Conservation (phyloP, 2,329 filamentous ascomycete genomes). For the Pseudogymnoascus sp. region DNA sequence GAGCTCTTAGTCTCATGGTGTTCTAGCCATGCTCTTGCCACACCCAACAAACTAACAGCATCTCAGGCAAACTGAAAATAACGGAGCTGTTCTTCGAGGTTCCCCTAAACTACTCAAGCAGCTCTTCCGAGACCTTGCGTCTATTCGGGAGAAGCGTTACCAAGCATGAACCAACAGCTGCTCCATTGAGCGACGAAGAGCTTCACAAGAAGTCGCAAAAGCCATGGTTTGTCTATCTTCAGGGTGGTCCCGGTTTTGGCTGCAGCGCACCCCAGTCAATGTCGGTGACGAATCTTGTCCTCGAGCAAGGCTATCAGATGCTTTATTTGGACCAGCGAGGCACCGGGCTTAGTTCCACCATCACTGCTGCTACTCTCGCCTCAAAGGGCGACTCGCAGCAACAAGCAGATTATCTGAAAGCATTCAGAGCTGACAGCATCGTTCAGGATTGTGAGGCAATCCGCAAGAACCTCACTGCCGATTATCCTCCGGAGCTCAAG, state of each 20-base stretch:
- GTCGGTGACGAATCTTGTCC: constrained; percentile 58
- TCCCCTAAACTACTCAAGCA: constrained; percentile 66
- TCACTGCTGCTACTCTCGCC: constrained; percentile 64
- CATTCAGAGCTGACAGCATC: constrained; percentile 84
- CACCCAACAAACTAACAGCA: neutral
- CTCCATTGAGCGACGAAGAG: constrained; percentile 30
- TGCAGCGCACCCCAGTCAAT: constrained; percentile 68
- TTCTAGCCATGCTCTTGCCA: neutral
- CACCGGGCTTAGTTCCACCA: constrained; percentile 74
- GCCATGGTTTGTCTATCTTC: constrained; percentile 63
- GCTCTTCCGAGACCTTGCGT: constrained; percentile 51
- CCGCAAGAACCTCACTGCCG: constrained; percentile 61
- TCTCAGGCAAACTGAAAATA: constrained; percentile 61
- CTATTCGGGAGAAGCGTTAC: constrained; percentile 71
- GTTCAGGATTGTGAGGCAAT: constrained; percentile 86
- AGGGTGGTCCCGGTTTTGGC: constrained; percentile 78
- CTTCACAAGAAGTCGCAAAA: constrained; percentile 39
- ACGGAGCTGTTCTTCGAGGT: constrained; percentile 84
- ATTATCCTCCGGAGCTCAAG: constrained; percentile 59
- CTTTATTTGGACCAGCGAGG: constrained; percentile 87
- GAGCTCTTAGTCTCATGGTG: constrained; percentile 19
- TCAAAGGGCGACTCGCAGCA: constrained; percentile 53
- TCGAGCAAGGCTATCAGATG: constrained; percentile 76
- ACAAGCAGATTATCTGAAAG: constrained; percentile 73
- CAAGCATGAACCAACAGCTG: constrained; percentile 50